phyloP scores from a whole-genome alignment of 768 basidiomycete species.

The Russula sp. region DNA sequence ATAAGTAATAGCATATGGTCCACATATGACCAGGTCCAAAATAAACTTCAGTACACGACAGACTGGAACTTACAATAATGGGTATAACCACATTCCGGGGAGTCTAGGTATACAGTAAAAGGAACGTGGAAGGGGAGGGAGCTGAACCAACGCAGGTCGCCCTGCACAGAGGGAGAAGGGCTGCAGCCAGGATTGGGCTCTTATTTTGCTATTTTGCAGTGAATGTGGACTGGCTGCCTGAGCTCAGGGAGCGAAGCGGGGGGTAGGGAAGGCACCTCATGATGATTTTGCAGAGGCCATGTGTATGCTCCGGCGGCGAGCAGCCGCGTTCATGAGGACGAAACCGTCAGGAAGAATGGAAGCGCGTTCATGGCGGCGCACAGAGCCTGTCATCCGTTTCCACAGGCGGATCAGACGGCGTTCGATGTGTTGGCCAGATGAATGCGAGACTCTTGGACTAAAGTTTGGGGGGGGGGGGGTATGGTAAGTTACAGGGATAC shows the following conservation, averaged over 20 bases:
- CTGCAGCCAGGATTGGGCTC: background rate
- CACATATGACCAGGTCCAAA: too few relatives aligned
- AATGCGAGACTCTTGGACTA: slow-evolving; percentile 21
- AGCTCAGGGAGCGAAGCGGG: background rate
- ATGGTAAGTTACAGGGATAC: too few relatives aligned
- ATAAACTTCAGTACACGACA: background rate
- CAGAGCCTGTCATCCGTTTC: slow-evolving; percentile 56
- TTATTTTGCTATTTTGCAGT: too few relatives aligned
- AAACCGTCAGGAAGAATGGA: slow-evolving; percentile 60
- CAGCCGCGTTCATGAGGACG: slow-evolving; percentile 53
- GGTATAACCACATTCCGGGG: background rate
- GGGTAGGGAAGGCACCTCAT: background rate
- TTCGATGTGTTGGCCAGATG: slow-evolving; percentile 50
- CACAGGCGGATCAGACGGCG: slow-evolving; percentile 58
- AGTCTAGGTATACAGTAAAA: background rate
- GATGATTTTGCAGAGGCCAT: background rate
- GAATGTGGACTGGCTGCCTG: too few relatives aligned
- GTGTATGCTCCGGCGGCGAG: slow-evolving; percentile 46
- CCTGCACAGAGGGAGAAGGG: background rate
- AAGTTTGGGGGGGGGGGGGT: too few relatives aligned
- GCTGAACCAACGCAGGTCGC: background rate
- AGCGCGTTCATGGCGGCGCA: slow-evolving; percentile 50
- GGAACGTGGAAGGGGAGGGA: too few relatives aligned
- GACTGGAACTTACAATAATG: background rate
- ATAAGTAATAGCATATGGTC: background rate